Conservation (phyloP, 73 alveolate species). For the Paramecium sexaurelia region DNA sequence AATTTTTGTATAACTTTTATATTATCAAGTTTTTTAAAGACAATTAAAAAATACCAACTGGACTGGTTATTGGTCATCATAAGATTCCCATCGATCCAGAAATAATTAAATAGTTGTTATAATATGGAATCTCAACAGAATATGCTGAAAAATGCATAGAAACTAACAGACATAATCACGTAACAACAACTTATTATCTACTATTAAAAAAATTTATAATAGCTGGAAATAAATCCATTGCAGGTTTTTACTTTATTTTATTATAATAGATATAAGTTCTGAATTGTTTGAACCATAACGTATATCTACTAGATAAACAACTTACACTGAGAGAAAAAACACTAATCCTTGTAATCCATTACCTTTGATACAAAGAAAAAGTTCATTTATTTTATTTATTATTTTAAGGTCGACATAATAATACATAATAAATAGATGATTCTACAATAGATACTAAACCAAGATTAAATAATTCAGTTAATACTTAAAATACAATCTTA, state of each 20-base stretch:
- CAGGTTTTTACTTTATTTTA: conserved; percentile 2
- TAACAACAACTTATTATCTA: conserved; percentile 92
- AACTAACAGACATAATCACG: conserved; percentile 91
- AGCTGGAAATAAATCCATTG: conserved; percentile 83
- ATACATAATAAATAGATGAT: not conserved
- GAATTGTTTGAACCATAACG: conserved; percentile 18
- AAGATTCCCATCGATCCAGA: conserved; percentile 88
- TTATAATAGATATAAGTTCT: conserved; percentile 26
- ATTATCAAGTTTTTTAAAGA: not conserved
- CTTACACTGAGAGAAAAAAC: not conserved
- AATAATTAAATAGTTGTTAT: conserved; percentile 73
- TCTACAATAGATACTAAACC: not conserved
- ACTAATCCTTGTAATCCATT: not conserved
- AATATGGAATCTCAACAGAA: conserved; percentile 78
- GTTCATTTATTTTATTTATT: not conserved
- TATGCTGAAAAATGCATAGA: conserved; percentile 85
- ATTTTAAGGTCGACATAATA: not conserved
- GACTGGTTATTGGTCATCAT: conserved; percentile 84
- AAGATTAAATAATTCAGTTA: not conserved
- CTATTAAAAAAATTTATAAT: conserved; percentile 80
- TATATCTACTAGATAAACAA: not conserved
- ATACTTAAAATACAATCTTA: not conserved
- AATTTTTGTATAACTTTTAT: conserved; percentile 68
- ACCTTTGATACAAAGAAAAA: not conserved
- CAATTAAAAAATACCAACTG: conserved; percentile 63